Base-by-base conservation (phyloP, 129 eudicot genomes). In the Heracleum sosnowskyi region DNA sequence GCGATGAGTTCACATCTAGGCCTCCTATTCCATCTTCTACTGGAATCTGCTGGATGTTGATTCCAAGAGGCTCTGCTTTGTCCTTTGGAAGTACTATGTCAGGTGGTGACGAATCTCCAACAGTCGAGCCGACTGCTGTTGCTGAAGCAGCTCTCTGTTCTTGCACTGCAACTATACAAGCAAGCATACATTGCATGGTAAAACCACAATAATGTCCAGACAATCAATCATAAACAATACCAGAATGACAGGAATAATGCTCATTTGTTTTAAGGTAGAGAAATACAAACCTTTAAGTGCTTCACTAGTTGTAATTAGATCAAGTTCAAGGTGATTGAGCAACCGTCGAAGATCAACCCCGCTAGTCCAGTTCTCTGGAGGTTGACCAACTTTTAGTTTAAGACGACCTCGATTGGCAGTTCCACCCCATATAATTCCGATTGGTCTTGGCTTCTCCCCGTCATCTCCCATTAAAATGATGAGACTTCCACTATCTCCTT, bases 381-480 rank as follows among this genome's bases (percentile, higher is more conserved):
- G 89, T 66, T 94, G 98, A 63, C 98, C 98, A 39, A 94, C 89
- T 88, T 91, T 94, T 40, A 94, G 88, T 83, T 94, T 94, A 71
- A 94, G 96, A 22, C 98, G 88, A 5, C 98, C 98, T 44, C 98
- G 84, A 74, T 91, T 94, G 47, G 98, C 98, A 35, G 98, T 94
- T 69, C 98, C 97, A 68, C 97, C 98, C 98, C 98, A 94, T 71
- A 94, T 94, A 63, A 94, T 94, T 47, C 98, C 98, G 60, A 94
- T 85, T 29, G 98, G 98, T 64, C 92, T 83, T 33, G 97, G 96
- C 88, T 88, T 91, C 81, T 94, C 98, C 44, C 87, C 91, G 9
- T 86, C 86, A 46, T 84, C 91, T 44, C 93, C 98, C 79, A 84
- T 89, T 74, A 91, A 69, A 78, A 89, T 82, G 63, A 94, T 91